Evolutionary conservation across 176 grass and related monocot species (phyloP), one percentile per base, ranked within the genome.

Genomic region (Aegilops speltoides): DNA sequence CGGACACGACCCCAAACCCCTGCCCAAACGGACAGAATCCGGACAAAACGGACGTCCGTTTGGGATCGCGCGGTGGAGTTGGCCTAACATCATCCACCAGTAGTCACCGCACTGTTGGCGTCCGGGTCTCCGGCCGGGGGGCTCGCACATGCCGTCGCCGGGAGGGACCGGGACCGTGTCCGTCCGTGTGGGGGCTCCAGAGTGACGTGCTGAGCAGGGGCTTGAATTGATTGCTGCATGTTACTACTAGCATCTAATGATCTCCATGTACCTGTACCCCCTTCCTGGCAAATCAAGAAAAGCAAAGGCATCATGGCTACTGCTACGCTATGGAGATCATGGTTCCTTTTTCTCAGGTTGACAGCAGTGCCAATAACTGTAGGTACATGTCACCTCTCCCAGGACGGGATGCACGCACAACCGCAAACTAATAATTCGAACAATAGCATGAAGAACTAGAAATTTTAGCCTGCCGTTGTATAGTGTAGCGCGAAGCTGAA

Each of bases 191-290:
- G 79, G 79, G 79, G 45, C 63, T 81, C 25, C 17, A 28, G 41
- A 82, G 40, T 5, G 61, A 3, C 31, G 45, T 48, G 37, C 1
- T 38, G 37, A 38, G 43, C 0, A 13, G 11, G 8, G 3, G 63
- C 26, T 67, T 65, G 17, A 48, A n/a, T 81, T 67, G 86, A 82
- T 76, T 76, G 60, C 59, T 3, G 69, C 78, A 87, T 67, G 79
- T 64, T 46, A 46, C 45, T 81, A 67, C 79, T 68, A 25, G 3
- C 63, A 25, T 69, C 48, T 16, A 29, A 45, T 78, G 20, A 17
- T 77, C 45, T 77, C 31, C 12, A 16, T 46, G 40, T 46, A 46
- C 43, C 43, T 46, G 43, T 46, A 46, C 12, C 43, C 43, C 12
- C 0, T 46, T 14, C 43, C 43, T 14, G 12, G 43, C 43, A 46